These are phyloP conservation scores for Phytophthora fragariaefolia DNA, from an alignment of 352 stramenopile genomes.

Conservation along the genomic window DNA sequence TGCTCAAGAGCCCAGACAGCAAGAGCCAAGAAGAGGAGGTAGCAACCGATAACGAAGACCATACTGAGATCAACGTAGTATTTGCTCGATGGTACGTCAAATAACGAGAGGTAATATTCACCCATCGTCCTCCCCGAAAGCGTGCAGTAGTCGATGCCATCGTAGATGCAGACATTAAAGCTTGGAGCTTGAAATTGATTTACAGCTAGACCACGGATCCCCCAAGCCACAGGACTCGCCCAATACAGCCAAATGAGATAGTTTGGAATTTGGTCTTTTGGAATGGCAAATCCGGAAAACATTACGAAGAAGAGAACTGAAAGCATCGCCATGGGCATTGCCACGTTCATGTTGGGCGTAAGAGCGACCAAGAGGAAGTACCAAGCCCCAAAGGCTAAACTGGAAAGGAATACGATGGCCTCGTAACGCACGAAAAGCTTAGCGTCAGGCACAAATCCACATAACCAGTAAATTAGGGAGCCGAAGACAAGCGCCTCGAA, in stretches of 20 bases:
- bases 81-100: conserved; percentile 43
- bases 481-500: conserved; percentile 81
- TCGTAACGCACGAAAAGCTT: conserved; percentile 50
- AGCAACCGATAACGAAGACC: conserved; percentile 41
- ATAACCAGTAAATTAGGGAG: conserved; percentile 83
- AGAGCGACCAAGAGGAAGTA: conserved; percentile 53
- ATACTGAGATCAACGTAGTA: conserved; percentile 45
- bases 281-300: conserved; percentile 59
- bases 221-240: conserved; percentile 50
- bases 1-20: conserved; percentile 41
- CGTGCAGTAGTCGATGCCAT: conserved; percentile 39
- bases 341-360: conserved; percentile 47
- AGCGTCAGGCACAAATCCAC: conserved; percentile 50
- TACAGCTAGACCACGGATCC: conserved; percentile 35
- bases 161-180: conserved; percentile 48
- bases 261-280: conserved; percentile 54
- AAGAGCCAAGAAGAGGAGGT: conserved; percentile 45
- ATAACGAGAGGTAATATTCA: conserved; percentile 47
- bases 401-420: conserved; percentile 49
- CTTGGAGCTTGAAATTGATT: conserved; percentile 47
- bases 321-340: conserved; percentile 53
- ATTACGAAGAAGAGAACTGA: conserved; percentile 55
- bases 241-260: conserved; percentile 56
- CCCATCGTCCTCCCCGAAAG: conserved; percentile 41
- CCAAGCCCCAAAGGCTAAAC: conserved; percentile 51